phyloP scores from a whole-genome alignment of 129 eudicot species.

The Helichrysum umbraculigerum region DNA sequence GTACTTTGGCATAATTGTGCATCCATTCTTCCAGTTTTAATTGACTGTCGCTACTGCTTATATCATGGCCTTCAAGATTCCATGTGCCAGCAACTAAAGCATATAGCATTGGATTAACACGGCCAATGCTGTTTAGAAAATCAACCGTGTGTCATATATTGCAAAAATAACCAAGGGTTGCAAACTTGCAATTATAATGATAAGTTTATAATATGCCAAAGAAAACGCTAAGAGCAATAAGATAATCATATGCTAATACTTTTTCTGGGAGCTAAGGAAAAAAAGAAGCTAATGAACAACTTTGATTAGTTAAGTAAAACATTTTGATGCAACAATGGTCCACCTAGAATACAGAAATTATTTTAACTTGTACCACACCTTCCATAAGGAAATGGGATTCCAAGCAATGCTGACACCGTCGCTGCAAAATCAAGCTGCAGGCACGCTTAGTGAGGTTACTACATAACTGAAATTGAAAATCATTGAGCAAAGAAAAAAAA shows the following conservation, averaged over 20 bases:
- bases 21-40: slow-evolving; percentile 54
- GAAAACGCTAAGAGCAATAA: not conserved
- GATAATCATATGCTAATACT: not conserved
- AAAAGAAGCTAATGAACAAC: not conserved
- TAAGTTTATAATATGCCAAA: not conserved
- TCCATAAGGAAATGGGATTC: slow-evolving; percentile 95
- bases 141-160: not conserved
- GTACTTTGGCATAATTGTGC: slow-evolving; percentile 68
- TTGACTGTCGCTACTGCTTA: slow-evolving; percentile 30
- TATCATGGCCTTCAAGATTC: slow-evolving; percentile 38
- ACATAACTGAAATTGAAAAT: slow-evolving; percentile 11
- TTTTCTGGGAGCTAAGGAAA: not conserved
- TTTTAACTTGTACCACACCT: slow-evolving; percentile 56
- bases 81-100: slow-evolving; percentile 78
- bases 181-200: not conserved
- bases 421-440: slow-evolving; percentile 97
- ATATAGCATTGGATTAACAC: slow-evolving; percentile 72
- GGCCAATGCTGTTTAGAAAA: slow-evolving; percentile 69
- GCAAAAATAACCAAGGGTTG: not conserved
- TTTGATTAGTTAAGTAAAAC: not conserved
- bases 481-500: slow-evolving; percentile 7
- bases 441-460: slow-evolving; percentile 28
- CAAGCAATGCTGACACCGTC: slow-evolving; percentile 91
- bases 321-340: not conserved
- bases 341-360: slow-evolving; percentile 4